These are phyloP conservation scores for Dactylellina cionopaga DNA, from an alignment of 2,329 filamentous ascomycete species.

Conservation along the genomic window DNA sequence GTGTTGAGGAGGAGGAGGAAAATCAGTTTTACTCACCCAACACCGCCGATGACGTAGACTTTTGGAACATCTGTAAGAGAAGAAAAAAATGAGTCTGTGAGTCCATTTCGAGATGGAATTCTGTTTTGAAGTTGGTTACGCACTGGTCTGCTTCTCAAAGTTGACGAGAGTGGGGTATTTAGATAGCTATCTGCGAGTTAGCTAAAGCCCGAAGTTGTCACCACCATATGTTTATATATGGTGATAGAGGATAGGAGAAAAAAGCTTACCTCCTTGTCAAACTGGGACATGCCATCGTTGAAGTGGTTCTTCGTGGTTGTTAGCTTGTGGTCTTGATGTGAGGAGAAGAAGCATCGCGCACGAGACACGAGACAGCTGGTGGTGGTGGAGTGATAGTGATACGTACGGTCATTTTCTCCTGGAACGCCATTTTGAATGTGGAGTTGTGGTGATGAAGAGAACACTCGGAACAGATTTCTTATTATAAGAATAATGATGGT, in stretches of 20 bases:
- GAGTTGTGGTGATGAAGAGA: too few species aligned
- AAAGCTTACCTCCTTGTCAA: slow-evolving; percentile 80
- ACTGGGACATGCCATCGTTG: slow-evolving; percentile 78
- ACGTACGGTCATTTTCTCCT: slow-evolving; percentile 45
- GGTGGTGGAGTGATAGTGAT: not conserved
- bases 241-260: not conserved
- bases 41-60: slow-evolving; percentile 81
- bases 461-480: too few species aligned
- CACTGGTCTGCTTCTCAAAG: slow-evolving; percentile 80
- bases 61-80: slow-evolving; percentile 72
- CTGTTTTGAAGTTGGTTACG: slow-evolving; percentile 1
- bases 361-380: slow-evolving; percentile 9
- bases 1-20: slow-evolving; percentile 10
- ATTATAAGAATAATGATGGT: too few species aligned
- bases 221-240: too few species aligned
- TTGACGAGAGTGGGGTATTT: slow-evolving; percentile 86
- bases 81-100: slow-evolving; percentile 7
- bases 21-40: slow-evolving; percentile 62
- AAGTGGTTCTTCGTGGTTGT: slow-evolving; percentile 37
- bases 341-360: not conserved
- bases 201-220: not conserved
- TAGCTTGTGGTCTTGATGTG: not conserved
- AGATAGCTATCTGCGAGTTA: slow-evolving; percentile 71
- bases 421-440: slow-evolving; percentile 45
- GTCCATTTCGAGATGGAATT: slow-evolving; percentile 1